Evolutionary conservation across 1,284 basidiomycete genomes (phyloP).

Genomic region (Calocybe gambosa): DNA sequence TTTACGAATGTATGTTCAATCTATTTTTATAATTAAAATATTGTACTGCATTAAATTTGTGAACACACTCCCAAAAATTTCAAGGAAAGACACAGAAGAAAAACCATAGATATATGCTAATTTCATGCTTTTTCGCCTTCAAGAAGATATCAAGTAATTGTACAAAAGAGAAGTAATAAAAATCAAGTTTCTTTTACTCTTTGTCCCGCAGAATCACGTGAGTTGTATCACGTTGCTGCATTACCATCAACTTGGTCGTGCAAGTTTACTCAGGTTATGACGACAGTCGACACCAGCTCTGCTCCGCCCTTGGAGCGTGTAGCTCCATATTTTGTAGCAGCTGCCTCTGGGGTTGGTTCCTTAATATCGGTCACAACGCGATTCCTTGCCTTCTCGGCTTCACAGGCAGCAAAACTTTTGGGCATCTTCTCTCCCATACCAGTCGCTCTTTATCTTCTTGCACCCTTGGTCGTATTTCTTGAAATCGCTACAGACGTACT

Average conservation of each 20-base stretch:
- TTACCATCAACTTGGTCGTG: conserved; percentile 13
- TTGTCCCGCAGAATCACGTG: too few species aligned
- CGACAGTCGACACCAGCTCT: conserved; percentile 1
- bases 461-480: conserved; percentile 40
- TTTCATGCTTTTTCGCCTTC: too few species aligned
- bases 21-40: too few species aligned
- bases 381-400: conserved; percentile 13
- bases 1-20: too few species aligned
- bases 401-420: conserved; percentile 24
- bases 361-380: conserved; percentile 3
- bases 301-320: conserved; percentile 12
- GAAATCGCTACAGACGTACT: conserved; percentile 38
- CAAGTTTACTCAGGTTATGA: conserved; percentile 5
- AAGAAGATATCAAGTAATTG: too few species aligned
- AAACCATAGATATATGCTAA: too few species aligned
- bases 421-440: conserved; percentile 28
- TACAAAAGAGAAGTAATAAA: too few species aligned
- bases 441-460: conserved; percentile 40
- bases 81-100: too few species aligned
- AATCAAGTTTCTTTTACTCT: too few species aligned
- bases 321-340: conserved; percentile 13
- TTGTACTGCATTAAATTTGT: too few species aligned
- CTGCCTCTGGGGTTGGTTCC: conserved; percentile 5
- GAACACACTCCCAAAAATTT: too few species aligned
- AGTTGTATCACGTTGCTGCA: too few species aligned